phyloP scores from a whole-genome alignment of 2,329 filamentous ascomycete genomes.

The Daldinia sp. region DNA sequence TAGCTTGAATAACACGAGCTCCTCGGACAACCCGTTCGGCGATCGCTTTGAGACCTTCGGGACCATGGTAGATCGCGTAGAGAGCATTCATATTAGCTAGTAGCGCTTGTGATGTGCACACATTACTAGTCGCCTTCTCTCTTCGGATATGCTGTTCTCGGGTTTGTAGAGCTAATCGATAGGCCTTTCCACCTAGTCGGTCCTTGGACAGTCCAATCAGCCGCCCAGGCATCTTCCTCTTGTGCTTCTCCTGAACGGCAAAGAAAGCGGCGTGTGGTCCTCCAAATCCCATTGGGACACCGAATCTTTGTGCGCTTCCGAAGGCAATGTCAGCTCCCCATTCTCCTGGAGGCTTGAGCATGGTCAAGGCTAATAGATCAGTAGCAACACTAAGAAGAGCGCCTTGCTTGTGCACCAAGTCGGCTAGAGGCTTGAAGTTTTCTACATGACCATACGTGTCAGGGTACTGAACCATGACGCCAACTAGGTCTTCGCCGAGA shows the following conservation, averaged over 20 bases:
- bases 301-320: constrained; percentile 89
- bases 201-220: constrained; percentile 93
- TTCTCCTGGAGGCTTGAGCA: constrained; percentile 89
- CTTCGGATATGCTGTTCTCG: constrained; percentile 95
- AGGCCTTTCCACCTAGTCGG: constrained; percentile 79
- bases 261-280: constrained; percentile 98
- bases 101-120: constrained; percentile 93
- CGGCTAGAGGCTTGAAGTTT: constrained; percentile 77
- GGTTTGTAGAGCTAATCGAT: constrained; percentile 87
- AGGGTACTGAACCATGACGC: constrained; percentile 94
- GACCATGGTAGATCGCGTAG: constrained; percentile 94
- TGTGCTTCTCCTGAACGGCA: constrained; percentile 87
- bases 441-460: constrained; percentile 84
- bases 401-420: constrained; percentile 78
- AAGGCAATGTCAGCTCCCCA: constrained; percentile 97
- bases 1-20: constrained; percentile 73
- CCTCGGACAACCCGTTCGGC: constrained; percentile 79
- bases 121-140: constrained; percentile 97
- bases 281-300: constrained; percentile 90
- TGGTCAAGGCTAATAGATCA: constrained; percentile 85
- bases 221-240: constrained; percentile 92
- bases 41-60: constrained; percentile 81
- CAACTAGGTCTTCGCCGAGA: constrained; percentile 82
- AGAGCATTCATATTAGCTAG: constrained; percentile 96
- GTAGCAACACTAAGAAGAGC: constrained; percentile 88